phyloP scores from a whole-genome alignment of 495 filamentous ascomycete genomes.

The Elasticomyces elasticus region DNA sequence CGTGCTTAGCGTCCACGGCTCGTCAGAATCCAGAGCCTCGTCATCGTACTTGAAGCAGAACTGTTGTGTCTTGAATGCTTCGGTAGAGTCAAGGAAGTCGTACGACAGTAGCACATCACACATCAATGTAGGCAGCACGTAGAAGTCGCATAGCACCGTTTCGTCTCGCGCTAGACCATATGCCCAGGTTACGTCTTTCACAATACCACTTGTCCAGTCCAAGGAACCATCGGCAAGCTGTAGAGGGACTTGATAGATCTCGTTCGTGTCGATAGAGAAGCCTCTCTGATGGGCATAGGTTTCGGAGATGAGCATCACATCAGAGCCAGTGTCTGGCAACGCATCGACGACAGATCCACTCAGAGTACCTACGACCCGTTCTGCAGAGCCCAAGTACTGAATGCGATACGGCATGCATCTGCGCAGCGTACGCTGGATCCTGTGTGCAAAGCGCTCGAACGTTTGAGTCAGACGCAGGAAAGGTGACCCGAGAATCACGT shows the following conservation, averaged over 20 bases:
- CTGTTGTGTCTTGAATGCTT: not conserved
- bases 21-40: too few relatives aligned
- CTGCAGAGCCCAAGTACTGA: not conserved
- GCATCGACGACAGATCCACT: not conserved
- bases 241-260: not conserved
- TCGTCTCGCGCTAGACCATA: not conserved
- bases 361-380: not conserved
- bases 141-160: not conserved
- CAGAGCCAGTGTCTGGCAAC: not conserved
- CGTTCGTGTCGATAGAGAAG: not conserved
- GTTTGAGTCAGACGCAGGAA: not conserved
- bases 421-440: not conserved
- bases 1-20: not conserved
- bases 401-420: not conserved
- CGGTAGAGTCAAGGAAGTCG: not conserved
- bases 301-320: not conserved
- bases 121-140: not conserved
- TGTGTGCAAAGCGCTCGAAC: not conserved
- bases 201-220: not conserved
- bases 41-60: not conserved
- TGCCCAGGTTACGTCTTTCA: not conserved
- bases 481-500: not conserved
- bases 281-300: not conserved
- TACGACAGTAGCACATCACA: constrained; percentile 1
- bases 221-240: not conserved